A percentile compares a stretch with the other conserved stretches of the same genome.
Evolutionary conservation across 192 early-diverging fungal species (phyloP).

Genomic region (Coemansia sp.): DNA sequence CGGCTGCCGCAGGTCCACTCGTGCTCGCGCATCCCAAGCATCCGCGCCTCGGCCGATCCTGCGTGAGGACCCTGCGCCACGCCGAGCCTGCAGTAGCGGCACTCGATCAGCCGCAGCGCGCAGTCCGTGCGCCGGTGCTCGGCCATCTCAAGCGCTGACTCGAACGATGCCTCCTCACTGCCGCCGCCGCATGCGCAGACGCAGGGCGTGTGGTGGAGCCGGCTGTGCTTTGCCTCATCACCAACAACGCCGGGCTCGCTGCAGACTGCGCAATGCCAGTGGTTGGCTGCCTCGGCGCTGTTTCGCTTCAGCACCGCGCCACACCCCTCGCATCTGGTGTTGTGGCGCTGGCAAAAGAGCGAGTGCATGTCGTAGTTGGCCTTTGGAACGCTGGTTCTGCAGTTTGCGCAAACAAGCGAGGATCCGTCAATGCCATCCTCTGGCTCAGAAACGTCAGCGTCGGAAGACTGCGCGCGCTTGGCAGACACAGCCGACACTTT

Average conservation of each 20-base stretch:
- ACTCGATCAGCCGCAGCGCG: slow-evolving; percentile 72
- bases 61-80: slow-evolving; percentile 64
- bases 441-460: slow-evolving; percentile 4
- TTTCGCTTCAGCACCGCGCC: slow-evolving; percentile 65
- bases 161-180: slow-evolving; percentile 19
- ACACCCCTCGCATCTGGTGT: slow-evolving; percentile 67
- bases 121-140: slow-evolving; percentile 70
- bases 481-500: slow-evolving; percentile 1
- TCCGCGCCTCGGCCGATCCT: slow-evolving; percentile 59
- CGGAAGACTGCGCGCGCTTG: not conserved
- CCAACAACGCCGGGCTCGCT: slow-evolving; percentile 50
- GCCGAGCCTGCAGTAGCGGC: slow-evolving; percentile 78
- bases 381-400: slow-evolving; percentile 65
- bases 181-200: slow-evolving; percentile 63
- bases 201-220: slow-evolving; percentile 60
- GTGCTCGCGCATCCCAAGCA: slow-evolving; percentile 67
- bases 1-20: slow-evolving; percentile 84
- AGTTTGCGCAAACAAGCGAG: slow-evolving; percentile 63
- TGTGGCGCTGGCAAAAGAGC: slow-evolving; percentile 81
- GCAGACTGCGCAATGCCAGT: slow-evolving; percentile 86
- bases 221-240: slow-evolving; percentile 68
- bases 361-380: slow-evolving; percentile 66
- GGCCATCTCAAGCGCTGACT: slow-evolving; percentile 58
- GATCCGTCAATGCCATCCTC: slow-evolving; percentile 17
- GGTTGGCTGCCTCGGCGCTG: slow-evolving; percentile 59